Evolutionary conservation across 352 stramenopile genomes (phyloP), one percentile per base, ranked within the genome.

Genomic region (Chrysophaeum taylorii): DNA sequence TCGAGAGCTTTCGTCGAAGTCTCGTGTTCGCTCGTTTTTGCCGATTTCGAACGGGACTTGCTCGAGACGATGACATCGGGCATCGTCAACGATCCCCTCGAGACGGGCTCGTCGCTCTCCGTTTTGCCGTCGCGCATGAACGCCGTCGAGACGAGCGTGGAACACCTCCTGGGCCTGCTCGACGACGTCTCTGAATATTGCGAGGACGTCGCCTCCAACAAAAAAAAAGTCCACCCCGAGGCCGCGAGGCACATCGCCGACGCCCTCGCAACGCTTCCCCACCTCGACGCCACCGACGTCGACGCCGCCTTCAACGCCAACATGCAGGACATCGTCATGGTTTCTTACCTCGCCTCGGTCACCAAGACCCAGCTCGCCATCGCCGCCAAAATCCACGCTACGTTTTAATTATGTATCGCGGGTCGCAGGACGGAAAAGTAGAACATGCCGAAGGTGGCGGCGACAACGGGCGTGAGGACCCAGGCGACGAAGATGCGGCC

Each of bases 281-380:
- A 92, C 69, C 93, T 98, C 70, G 83, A 87, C 61, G 82, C 87
- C 33, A 92, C 96, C 73, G 87, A 94, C 72, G 97, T 98, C 78
- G 92, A 97, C 81, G 92, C 94, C 71, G 88, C 97, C 64, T 97
- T 98, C 80, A 92, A 92, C 79, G 91, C 89, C 75, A 94, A 93
- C 25, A 79, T 98, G 75, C 93, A 98, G 83, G 94, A 98, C 82
- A 85, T 98, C 67, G 85, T 98, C 71, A 98, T 98, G 93, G 92
- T 98, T 29, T 96, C 89, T 69, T 98, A 98, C 82, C 87, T 98
- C 74, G 94, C 89, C 68, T 94, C 94, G 69, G 85, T 98, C 72
- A 98, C 94, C 61, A 88, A 95, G 83, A 95, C 93, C 70, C 93
- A 98, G 83, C 82, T 98, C 50, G 91, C 87, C 41, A 97, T 98